Evolutionary conservation across 345 rosid genomes (phyloP), one percentile per base, ranked within the genome.

Genomic region (Salix arbutifolia): DNA sequence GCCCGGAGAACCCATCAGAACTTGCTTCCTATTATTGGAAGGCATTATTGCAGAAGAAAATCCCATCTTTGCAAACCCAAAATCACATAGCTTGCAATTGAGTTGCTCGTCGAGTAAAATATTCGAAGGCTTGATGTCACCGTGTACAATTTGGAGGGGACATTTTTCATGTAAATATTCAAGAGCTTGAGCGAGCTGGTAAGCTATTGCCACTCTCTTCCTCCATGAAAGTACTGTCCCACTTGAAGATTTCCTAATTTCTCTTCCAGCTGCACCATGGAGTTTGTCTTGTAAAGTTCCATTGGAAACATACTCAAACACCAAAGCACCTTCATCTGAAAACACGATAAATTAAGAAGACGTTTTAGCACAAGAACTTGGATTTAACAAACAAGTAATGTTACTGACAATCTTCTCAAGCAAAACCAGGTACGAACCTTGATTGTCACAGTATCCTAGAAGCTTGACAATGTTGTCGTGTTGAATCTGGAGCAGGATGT

Each of bases 31-130:
- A 46, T 83, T 78, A 21, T 83, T 69, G 35, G 81, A 72, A 31
- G 89, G 88, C 73, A 79, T 79, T 33, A 92, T 88, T 64, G 83
- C 79, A 0, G 97, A 88, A 0, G 97, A 92, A 71, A 94, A 94
- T 2, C 98, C 98, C 83, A 92, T 89, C 72, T 86, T 94, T 4
- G 98, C 94, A 17, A 86, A 92, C 28, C 97, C 96, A 11, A 94
- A 92, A 73, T 94, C 98, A 67, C 98, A 94, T 7, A 94, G 94
- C 87, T 92, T 92, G 87, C 89, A 78, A 77, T 89, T 91, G 56
- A 89, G 85, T 16, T 78, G 25, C 71, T 89, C 88, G 83, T 92
- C 98, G 30, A 94, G 88, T 3, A 94, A 84, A 21, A 94, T 80
- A 56, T 94, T 94, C 3, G 98, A 90, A 38, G 97, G 81, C 77